phyloP scores from a whole-genome alignment of 352 stramenopile genomes.

The Phytopythium delawarense region DNA sequence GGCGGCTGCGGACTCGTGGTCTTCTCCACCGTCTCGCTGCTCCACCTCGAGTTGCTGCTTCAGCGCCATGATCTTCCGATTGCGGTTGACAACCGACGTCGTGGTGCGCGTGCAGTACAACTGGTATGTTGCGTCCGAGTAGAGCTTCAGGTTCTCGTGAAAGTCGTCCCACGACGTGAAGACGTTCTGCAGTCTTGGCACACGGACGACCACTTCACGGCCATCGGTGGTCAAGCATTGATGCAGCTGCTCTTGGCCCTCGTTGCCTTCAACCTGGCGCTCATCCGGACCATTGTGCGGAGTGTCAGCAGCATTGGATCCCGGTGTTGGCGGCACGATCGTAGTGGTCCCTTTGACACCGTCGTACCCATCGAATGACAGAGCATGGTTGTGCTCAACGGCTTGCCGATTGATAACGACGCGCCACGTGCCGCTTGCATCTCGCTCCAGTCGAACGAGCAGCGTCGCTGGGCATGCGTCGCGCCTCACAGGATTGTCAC shows the following conservation, averaged over 20 bases:
- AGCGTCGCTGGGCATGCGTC: slow-evolving; percentile 57
- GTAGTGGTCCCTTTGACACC: not conserved
- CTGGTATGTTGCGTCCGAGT: slow-evolving; percentile 66
- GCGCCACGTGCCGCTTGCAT: slow-evolving; percentile 55
- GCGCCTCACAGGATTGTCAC: not conserved
- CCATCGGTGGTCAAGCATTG: not conserved
- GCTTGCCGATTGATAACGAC: slow-evolving; percentile 72
- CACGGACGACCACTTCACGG: slow-evolving; percentile 54
- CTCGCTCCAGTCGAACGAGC: slow-evolving; percentile 59
- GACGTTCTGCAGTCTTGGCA: slow-evolving; percentile 42
- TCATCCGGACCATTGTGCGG: not conserved
- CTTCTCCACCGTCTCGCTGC: too few relatives aligned
- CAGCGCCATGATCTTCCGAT: slow-evolving; percentile 65
- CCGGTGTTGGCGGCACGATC: not conserved
- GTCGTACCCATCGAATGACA: slow-evolving; percentile 21
- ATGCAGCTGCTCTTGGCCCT: not conserved
- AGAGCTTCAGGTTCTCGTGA: slow-evolving; percentile 47
- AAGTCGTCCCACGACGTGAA: slow-evolving; percentile 74
- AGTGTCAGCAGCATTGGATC: not conserved
- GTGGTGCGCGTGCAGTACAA: slow-evolving; percentile 74
- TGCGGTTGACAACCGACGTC: slow-evolving; percentile 59
- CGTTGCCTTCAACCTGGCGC: not conserved
- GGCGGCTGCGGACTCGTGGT: not conserved
- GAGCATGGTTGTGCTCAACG: slow-evolving; percentile 52
- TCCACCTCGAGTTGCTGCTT: slow-evolving; percentile 11